A percentile compares a stretch with the other conserved stretches of the same genome.
phyloP scores from a whole-genome alignment of 805 yeast genomes.

The Candida vaughaniae region DNA sequence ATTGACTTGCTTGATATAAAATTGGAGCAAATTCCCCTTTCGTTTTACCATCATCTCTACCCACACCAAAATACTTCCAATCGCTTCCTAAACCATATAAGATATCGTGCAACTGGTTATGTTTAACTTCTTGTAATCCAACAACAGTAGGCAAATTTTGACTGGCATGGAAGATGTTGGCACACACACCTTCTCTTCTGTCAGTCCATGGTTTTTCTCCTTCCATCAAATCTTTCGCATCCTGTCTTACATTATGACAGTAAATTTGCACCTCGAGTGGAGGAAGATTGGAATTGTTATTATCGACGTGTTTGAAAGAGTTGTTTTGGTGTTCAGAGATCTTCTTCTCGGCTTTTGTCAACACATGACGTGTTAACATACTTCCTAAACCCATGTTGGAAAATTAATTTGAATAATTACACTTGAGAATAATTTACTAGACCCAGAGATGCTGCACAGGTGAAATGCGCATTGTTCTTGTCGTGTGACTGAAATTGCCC shows the following conservation, averaged over 20 bases:
- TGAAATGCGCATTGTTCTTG: conserved; percentile 1
- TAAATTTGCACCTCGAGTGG: conserved; percentile 23
- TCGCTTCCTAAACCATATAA: conserved; percentile 20
- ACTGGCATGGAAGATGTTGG: conserved; percentile 31
- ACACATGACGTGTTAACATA: conserved; percentile 4
- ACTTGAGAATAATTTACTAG: no score
- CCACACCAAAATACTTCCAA: conserved; percentile 30
- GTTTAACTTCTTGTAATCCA: conserved; percentile 40
- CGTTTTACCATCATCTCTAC: conserved; percentile 28
- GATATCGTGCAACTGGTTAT: conserved; percentile 34
- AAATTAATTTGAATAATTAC: no score
- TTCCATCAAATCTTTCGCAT: conserved; percentile 25
- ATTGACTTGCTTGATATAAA: conserved; percentile 21
- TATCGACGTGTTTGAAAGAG: background rate
- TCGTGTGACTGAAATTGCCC: conserved; percentile 6
- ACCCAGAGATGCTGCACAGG: no score
- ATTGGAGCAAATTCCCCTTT: conserved; percentile 31
- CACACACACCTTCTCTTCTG: conserved; percentile 37
- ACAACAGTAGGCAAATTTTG: conserved; percentile 32
- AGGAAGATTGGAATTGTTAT: conserved; percentile 12
- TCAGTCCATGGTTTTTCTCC: conserved; percentile 48
- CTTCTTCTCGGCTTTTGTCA: conserved; percentile 4
- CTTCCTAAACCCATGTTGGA: conserved; percentile 7
- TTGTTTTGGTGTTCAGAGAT: background rate
- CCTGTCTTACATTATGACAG: conserved; percentile 46